phyloP scores from a whole-genome alignment of 1,284 basidiomycete species.

The Pseudozyma sp. region DNA sequence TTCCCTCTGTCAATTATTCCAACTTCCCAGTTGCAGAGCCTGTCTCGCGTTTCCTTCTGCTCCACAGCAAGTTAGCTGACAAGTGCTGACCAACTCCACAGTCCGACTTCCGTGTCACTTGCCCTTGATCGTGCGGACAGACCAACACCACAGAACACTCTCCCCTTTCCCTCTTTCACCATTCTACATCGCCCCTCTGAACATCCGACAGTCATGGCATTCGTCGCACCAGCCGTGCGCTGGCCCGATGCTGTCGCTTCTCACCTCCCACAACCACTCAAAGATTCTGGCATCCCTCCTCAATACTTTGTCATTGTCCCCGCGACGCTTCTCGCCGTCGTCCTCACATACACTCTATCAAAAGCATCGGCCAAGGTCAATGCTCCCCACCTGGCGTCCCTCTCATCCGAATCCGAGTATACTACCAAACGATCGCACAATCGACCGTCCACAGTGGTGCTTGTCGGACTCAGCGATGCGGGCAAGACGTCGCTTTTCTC shows the following conservation, averaged over 20 bases:
- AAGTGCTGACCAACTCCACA: conserved; percentile 24
- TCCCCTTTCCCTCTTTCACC: not conserved
- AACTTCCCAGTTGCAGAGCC: conserved; percentile 1
- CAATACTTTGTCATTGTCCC: conserved; percentile 51
- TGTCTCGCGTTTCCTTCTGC: not conserved
- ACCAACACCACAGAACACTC: conserved; percentile 3
- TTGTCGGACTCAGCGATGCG: conserved; percentile 55
- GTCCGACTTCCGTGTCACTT: conserved; percentile 16
- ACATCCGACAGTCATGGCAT: conserved; percentile 20
- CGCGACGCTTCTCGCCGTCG: conserved; percentile 44
- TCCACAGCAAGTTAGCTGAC: conserved; percentile 3
- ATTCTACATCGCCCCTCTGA: not conserved
- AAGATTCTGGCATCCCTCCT: conserved; percentile 35
- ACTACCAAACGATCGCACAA: conserved; percentile 26
- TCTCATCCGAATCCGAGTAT: conserved; percentile 5
- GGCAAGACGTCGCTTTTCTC: conserved; percentile 65
- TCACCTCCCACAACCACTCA: conserved; percentile 37
- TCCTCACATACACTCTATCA: conserved; percentile 48
- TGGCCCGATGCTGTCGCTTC: conserved; percentile 52
- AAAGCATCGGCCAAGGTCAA: conserved; percentile 25
- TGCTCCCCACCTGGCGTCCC: conserved; percentile 8
- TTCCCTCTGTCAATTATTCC: not conserved
- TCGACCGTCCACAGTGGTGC: conserved; percentile 47
- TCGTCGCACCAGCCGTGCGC: conserved; percentile 40
- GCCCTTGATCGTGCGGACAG: not conserved